A percentile compares a stretch with the other conserved stretches of the same genome.
phyloP scores from a whole-genome alignment of 306 rosid species.

The Biancaea sappan region DNA sequence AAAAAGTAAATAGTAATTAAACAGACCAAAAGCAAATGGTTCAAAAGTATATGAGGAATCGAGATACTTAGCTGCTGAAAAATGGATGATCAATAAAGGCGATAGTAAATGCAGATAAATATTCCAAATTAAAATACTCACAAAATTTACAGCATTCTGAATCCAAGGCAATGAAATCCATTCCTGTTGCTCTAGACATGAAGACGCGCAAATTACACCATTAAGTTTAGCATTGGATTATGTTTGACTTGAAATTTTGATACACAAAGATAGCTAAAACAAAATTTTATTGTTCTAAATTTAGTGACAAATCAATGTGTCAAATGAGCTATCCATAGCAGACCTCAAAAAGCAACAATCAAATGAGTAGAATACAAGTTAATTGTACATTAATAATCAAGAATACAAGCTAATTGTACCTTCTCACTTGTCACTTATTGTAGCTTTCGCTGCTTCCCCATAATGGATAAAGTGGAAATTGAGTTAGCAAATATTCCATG shows the following conservation, averaged over 20 bases:
- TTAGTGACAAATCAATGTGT: not conserved
- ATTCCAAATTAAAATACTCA: not conserved
- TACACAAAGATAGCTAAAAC: not conserved
- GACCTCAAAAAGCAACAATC: not conserved
- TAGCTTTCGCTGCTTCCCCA: conserved; percentile 37
- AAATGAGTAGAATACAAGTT: not conserved
- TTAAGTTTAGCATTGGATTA: not conserved
- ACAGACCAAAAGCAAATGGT: not conserved
- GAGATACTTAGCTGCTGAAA: not conserved
- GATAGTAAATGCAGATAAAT: not conserved
- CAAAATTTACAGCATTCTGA: conserved; percentile 1
- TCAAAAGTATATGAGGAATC: not conserved
- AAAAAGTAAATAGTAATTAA: not conserved
- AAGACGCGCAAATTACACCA: not conserved
- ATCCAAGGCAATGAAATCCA: not conserved
- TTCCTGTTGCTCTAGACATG: not conserved
- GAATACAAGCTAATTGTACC: conserved; percentile 7
- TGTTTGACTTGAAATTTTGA: not conserved
- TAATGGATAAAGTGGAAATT: conserved; percentile 36
- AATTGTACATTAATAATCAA: not conserved
- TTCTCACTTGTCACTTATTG: conserved; percentile 22
- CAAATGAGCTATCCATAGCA: not conserved
- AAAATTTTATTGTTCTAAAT: not conserved
- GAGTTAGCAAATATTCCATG: conserved; percentile 42
- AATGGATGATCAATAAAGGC: not conserved